Base-by-base conservation (phyloP, 768 basidiomycete species). In the Sporobolomyces phaffii region DNA sequence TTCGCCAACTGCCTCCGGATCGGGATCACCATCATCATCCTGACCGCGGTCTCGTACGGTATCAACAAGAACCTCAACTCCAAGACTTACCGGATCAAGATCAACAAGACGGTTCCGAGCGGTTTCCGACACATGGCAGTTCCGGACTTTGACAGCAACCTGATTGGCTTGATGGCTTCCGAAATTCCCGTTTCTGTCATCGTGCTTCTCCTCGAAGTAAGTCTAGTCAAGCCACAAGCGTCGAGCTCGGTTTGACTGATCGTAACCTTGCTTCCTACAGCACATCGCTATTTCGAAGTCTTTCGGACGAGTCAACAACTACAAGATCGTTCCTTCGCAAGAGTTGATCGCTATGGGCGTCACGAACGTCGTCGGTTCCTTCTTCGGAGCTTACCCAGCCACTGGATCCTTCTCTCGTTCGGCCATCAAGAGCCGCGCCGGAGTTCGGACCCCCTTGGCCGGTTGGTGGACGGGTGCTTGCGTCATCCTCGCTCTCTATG, bases 391-490 rank as follows among this genome's bases (percentile, higher is more conserved):
- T 0, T 97, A 96, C 77, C 93, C 94, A 18, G 89, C 92, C 0
- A 99, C 94, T 15, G 94, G 94, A 4, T 97, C 93, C 1, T 99
- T 99, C 83, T 94, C 92, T 47, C 89, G 94, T 22, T 89, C 92
- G 2, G 94, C 94, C 3, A 81, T 99, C 75, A 91, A 96, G 79
- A 86, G 89, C 36, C 94, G 92, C 78, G 92, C 90, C 0, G 94
- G 94, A 54, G 94, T 98, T 26, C 86, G 94, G 62, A 98, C 96
- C 3, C 94, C 94, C 14, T 82, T 86, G 11, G 91, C 89, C 17
- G 96, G 96, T 65, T 82, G 92, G 62, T 77, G 88, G 72, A 88
- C 91, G 24, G 87, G 90, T 41, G 77, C 93, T 40, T 86, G 91
- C 44, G 93, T 97, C 73, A 82, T 97, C 62, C 86, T 96, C 68